Evolutionary conservation across 345 rosid genomes (phyloP).

Genomic region (Balakata baccata): DNA sequence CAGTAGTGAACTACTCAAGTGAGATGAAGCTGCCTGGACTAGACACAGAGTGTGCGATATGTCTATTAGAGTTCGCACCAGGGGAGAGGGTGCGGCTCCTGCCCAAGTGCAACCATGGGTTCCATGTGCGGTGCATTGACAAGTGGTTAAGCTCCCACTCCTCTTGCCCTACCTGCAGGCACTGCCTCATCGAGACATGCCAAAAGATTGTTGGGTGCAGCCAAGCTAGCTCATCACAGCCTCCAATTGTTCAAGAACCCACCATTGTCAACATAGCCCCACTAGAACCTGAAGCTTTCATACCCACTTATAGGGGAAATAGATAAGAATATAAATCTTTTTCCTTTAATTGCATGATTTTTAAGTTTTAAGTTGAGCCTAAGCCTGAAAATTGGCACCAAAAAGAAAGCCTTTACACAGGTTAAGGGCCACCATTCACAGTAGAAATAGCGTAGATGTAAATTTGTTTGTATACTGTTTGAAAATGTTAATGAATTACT

Average conservation of each 20-base stretch:
- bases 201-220: constrained; percentile 62
- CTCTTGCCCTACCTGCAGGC: constrained; percentile 66
- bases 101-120: constrained; percentile 68
- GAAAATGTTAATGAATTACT: constrained; percentile 14
- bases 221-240: constrained; percentile 38
- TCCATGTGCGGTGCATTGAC: constrained; percentile 60
- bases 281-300: constrained; percentile 53
- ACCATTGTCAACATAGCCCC: constrained; percentile 39
- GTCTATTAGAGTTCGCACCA: constrained; percentile 42
- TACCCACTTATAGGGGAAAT: constrained; percentile 41
- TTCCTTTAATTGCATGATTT: constrained; percentile 11
- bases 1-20: constrained; percentile 39
- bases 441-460: constrained; percentile 21
- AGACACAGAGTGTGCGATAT: constrained; percentile 54
- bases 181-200: constrained; percentile 69
- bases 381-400: background rate
- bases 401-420: constrained; percentile 4
- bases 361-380: constrained; percentile 20
- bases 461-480: constrained; percentile 26
- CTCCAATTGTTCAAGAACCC: constrained; percentile 35
- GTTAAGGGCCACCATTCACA: constrained; percentile 18
- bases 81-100: constrained; percentile 46
- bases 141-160: constrained; percentile 61
- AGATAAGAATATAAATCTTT: constrained; percentile 10
- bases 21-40: constrained; percentile 39